phyloP scores from a whole-genome alignment of 2,329 filamentous ascomycete genomes.

The Penicillium sp. region DNA sequence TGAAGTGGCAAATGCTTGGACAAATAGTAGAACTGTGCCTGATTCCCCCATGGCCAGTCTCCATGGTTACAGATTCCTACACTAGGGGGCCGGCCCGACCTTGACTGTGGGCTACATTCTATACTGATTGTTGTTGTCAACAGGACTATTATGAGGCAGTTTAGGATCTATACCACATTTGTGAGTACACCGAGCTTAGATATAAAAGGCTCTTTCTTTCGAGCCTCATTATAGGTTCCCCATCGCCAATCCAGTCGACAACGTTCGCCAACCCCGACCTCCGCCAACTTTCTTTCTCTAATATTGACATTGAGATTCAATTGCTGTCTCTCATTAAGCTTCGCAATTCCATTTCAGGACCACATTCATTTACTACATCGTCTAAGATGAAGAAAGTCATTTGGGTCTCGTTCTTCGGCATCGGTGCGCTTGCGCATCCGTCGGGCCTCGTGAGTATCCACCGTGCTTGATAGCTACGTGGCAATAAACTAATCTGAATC shows the following conservation, averaged over 20 bases:
- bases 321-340: slow-evolving; percentile 29
- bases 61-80: slow-evolving; percentile 1
- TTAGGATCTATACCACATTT: neutral
- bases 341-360: slow-evolving; percentile 15
- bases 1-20: neutral
- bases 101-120: slow-evolving; percentile 11
- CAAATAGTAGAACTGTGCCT: neutral
- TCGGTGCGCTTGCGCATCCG: slow-evolving; percentile 45
- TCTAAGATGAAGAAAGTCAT: slow-evolving; percentile 29
- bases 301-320: slow-evolving; percentile 7
- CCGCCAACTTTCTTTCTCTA: slow-evolving; percentile 7
- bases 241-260: slow-evolving; percentile 19
- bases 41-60: neutral
- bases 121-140: slow-evolving; percentile 15
- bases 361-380: slow-evolving; percentile 17
- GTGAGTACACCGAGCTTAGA: neutral
- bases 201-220: slow-evolving; percentile 11
- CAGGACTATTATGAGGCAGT: neutral
- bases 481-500: neutral
- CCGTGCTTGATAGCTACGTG: neutral
- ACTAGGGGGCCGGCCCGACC: neutral
- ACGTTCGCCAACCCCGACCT: slow-evolving; percentile 16
- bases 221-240: neutral
- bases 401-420: slow-evolving; percentile 48
- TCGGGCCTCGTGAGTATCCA: slow-evolving; percentile 49